A percentile compares a stretch with the other conserved stretches of the same genome.
phyloP scores from a whole-genome alignment of 208 protist species.

The Angomonas ambiguus region DNA sequence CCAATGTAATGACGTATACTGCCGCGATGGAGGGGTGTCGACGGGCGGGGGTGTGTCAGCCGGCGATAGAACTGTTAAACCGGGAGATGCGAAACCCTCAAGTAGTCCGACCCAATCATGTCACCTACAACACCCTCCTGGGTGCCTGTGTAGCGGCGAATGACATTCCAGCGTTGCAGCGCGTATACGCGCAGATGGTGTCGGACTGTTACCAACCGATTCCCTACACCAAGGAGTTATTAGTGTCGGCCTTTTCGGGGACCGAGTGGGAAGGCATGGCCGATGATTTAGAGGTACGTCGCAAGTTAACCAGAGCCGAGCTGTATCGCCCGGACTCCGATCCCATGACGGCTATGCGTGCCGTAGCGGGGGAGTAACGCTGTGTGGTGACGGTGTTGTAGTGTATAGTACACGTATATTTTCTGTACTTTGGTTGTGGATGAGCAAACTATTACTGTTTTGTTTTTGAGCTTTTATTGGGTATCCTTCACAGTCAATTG shows the following conservation, averaged over 20 bases:
- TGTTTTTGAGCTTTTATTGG: too few species aligned
- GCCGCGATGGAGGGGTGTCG: constrained; percentile 86
- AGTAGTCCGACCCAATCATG: constrained; percentile 69
- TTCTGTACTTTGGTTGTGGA: not conserved
- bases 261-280: constrained; percentile 57
- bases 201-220: constrained; percentile 73
- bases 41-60: constrained; percentile 57
- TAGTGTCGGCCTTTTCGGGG: constrained; percentile 43
- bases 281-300: constrained; percentile 56
- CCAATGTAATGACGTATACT: constrained; percentile 87
- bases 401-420: not conserved
- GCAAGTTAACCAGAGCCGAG: constrained; percentile 28
- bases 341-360: constrained; percentile 58
- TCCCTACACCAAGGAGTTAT: constrained; percentile 54
- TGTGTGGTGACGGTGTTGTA: not conserved
- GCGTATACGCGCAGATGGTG: constrained; percentile 77
- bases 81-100: constrained; percentile 43
- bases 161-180: constrained; percentile 36
- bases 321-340: constrained; percentile 68
- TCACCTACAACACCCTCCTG: constrained; percentile 85
- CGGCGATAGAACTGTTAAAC: constrained; percentile 53
- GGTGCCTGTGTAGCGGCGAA: constrained; percentile 59
- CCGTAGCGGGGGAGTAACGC: constrained; percentile 25
- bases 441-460: too few species aligned
- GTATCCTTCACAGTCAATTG: too few species aligned